Evolutionary conservation across 768 basidiomycete species (phyloP), one percentile per base, ranked within the genome.

Genomic region (Mycena leptocephala): DNA sequence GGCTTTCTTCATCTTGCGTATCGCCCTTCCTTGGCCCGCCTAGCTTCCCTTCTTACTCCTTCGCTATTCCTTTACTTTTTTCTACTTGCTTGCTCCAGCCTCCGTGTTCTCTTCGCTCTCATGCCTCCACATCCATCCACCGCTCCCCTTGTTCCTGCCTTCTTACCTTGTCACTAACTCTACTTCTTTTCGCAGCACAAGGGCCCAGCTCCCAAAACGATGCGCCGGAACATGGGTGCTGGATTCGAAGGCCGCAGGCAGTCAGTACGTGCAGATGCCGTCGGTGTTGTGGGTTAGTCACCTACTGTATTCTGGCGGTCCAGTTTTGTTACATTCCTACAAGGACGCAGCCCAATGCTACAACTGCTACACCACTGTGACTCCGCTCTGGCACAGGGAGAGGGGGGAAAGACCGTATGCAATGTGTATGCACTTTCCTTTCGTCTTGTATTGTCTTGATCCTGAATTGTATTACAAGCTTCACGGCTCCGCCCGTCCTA

Each of bases 371-470:
- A 96, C 95, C 30, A 96, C 95, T 3, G 95, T 95, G 20, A 96
- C 95, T 8, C 96, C 96, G 18, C 90, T 96, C 53, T 96, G 95
- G 95, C 90, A 96, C 76, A 96, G 96, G 85, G 96, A 96, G 79
- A 95, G 96, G 96, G 84, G 95, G 95, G 70, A 95, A 95, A 95
- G 87, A 96, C 96, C 0, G 95, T 96, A 51, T 96, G 96, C 87
- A 96, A 96, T 80, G 95, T 95, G 94, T 96, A 83, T 84, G 94
- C 91, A 43, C 24, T 37, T 53, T 55, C 30, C 68, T 9, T 28
- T 68, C 41, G 72, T 55, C 68, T 65, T 78, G 46, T 20, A 2
- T 4, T 5, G 6, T 9, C 6, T n/a, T 6, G 64, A 43, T 61
- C 51, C 33, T 63, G 51, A 59, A 48, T 83, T 96, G 8, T 96